A percentile compares a stretch with the other conserved stretches of the same genome.
Conservation (phyloP, 768 basidiomycete species). For the Boletus pseudo-olivaceus region DNA sequence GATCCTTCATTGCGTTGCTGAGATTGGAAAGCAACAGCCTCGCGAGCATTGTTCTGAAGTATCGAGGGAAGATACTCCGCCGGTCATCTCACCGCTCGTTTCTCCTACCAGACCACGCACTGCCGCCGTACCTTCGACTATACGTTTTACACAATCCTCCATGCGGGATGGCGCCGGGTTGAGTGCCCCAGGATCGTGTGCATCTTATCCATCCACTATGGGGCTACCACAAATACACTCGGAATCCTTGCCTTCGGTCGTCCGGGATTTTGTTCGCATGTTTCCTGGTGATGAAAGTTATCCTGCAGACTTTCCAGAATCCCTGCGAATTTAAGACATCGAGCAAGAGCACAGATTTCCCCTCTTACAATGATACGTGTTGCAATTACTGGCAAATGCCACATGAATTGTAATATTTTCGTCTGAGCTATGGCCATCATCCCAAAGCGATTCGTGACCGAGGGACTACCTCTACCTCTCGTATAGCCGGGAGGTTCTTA, state of each 20-base stretch:
- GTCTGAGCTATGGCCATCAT: slow-evolving; percentile 2
- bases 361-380: background rate
- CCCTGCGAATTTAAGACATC: slow-evolving; percentile 17
- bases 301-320: slow-evolving; percentile 33
- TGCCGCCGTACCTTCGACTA: background rate
- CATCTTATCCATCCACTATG: background rate
- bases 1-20: slow-evolving; percentile 18
- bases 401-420: background rate
- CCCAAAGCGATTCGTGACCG: slow-evolving; percentile 1
- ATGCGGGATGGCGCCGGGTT: slow-evolving; percentile 8
- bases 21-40: slow-evolving; percentile 12
- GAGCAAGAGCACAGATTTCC: background rate
- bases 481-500: slow-evolving; percentile 18
- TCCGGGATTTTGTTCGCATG: slow-evolving; percentile 32
- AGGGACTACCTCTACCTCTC: slow-evolving; percentile 15
- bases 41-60: background rate
- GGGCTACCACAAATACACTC: background rate
- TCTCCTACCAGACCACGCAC: slow-evolving; percentile 22
- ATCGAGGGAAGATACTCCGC: slow-evolving; percentile 1
- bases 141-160: background rate
- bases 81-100: slow-evolving; percentile 26
- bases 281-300: slow-evolving; percentile 34
- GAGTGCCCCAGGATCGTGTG: background rate
- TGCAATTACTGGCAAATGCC: background rate
- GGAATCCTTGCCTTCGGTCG: slow-evolving; percentile 26